Conservation (phyloP, 441 rosid genomes). For the Gossypium davidsonii region DNA sequence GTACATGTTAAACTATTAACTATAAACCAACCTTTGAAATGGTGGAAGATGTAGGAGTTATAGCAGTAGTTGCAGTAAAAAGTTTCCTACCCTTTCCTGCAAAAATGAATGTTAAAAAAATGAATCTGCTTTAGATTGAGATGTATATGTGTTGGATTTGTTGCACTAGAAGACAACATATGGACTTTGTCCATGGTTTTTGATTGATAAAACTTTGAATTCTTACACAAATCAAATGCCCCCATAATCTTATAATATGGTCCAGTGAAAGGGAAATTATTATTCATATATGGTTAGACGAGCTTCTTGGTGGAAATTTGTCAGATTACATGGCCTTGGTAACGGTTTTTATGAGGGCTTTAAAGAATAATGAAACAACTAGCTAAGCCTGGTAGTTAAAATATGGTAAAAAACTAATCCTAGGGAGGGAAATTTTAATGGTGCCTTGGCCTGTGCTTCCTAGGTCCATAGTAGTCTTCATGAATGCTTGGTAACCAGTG, state of each 20-base stretch:
- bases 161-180: neutral
- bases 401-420: neutral
- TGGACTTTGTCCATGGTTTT: neutral
- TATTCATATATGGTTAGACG: neutral
- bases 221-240: neutral
- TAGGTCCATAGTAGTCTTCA: slow-evolving; percentile 63
- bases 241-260: neutral
- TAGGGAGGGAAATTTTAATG: slow-evolving; percentile 27
- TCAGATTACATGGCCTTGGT: slow-evolving; percentile 19
- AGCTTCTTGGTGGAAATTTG: neutral
- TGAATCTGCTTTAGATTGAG: neutral
- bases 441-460: slow-evolving; percentile 52
- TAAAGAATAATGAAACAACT: neutral
- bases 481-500: slow-evolving; percentile 47
- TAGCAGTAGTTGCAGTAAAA: slow-evolving; percentile 15
- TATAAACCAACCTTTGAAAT: slow-evolving; percentile 21
- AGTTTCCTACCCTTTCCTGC: slow-evolving; percentile 37
- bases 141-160: slow-evolving; percentile 2
- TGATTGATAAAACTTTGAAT: neutral
- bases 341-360: neutral
- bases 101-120: slow-evolving; percentile 16
- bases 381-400: neutral
- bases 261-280: neutral
- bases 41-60: slow-evolving; percentile 14
- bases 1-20: neutral